Evolutionary conservation across 2,329 filamentous ascomycete genomes (phyloP), one percentile per base, ranked within the genome.

Genomic region (Pseudopyrenochaeta lycopersici): DNA sequence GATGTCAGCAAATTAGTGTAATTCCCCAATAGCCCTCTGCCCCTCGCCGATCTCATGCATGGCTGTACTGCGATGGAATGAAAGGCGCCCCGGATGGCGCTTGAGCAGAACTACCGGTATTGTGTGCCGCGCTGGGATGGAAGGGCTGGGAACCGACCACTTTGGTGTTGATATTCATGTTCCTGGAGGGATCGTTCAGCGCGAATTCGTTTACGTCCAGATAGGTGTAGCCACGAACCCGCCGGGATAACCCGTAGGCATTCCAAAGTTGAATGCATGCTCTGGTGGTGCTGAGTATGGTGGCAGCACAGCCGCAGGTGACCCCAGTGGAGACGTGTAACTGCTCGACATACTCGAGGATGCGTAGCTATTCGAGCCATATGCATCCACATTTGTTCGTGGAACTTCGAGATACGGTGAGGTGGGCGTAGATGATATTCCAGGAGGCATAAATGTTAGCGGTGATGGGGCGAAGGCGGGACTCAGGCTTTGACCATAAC

Each of bases 401-500:
- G 80, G 80, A 5, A 82, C 76, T 53, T 81, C 79, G 43, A 82
- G 76, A 50, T 77, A 82, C 6, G 76, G 76, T 10, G 76, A 77
- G 5, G 70, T 68, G 15, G 72, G 73, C 20, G 68, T 54, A 46
- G 73, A 66, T 49, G 67, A 36, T 64, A 74, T 56, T 30, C 73
- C 72, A 39, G 66, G 42, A 17, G 77, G 72, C 42, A 73, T 61
- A 50, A 79, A 77, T 23, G 71, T 74, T 20, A 80, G 70, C 18
- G 77, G 76, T 9, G 80, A 78, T 7, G 80, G 79, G 6, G 79
- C 78, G 64, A 82, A 82, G 0, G 80, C 80, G n/a, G 80, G 80
- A 57, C 78, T 81, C 7, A 81, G 70, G 54, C 79, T 81, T 45
- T 74, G 73, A 4, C 73, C 72, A 45, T 76, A 77, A 52, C 69